Evolutionary conservation across 2,329 filamentous ascomycete species (phyloP), one percentile per base, ranked within the genome.

Genomic region (Arthrobotrys megalospora): DNA sequence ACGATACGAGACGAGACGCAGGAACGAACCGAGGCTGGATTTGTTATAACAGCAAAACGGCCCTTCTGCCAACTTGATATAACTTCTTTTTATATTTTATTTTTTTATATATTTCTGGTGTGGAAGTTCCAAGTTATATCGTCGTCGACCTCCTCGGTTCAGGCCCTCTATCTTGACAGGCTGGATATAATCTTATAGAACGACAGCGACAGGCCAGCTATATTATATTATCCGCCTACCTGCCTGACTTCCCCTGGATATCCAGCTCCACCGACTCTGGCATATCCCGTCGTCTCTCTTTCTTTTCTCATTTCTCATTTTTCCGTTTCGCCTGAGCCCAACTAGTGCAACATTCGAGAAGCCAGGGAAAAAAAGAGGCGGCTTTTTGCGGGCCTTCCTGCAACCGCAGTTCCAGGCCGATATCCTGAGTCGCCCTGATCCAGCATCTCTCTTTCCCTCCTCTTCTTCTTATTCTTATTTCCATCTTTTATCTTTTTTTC

Each of bases 321-420:
- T 53, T 58, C 52, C 52, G 21, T 36, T 21, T 41, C 50, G 28
- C 24, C 50, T 53, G 48, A 38, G 48, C 28, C 50, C 28, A 53
- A 53, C 28, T 34, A 19, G 50, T 53, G 50, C 47, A 53, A 53
- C 28, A 53, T 16, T 24, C n/a, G 50, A 53, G 45, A 67, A 48
- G 34, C 38, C 62, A 55, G 32, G 8, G n/a, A 50, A 14, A 36
- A 75, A 75, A 76, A 76, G 58, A 76, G 71, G 71, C 63, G 71
- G 55, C 58, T 63, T 66, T 66, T 67, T 67, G 70, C 70, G 70
- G 70, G 70, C 70, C 21, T 67, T 75, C 48, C 32, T 55, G n/a
- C 58, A 34, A 28, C 21, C 55, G 47, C 67, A 52, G 34, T 67
- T 67, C 24, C 50, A 19, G 60, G 34, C 21, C 21, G 19, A 32